These are phyloP conservation scores for Hygrocybe punicea DNA, from an alignment of 768 basidiomycete genomes.

Conservation along the genomic window DNA sequence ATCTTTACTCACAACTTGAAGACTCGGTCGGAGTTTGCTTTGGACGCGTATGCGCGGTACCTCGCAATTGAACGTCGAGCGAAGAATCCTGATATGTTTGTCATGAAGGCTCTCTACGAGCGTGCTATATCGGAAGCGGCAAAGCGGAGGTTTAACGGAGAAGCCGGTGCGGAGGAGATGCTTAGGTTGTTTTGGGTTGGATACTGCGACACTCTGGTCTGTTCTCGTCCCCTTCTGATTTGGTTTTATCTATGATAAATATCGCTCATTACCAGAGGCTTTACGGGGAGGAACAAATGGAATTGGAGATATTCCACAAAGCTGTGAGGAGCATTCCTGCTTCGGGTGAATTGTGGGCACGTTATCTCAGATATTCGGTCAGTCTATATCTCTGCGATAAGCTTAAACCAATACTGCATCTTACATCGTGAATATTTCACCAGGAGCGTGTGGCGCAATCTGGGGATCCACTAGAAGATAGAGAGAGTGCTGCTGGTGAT, in stretches of 20 bases:
- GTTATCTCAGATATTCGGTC: conserved; percentile 71
- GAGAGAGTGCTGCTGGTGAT: conserved; percentile 32
- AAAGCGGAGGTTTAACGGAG: conserved; percentile 50
- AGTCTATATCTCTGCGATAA: conserved; percentile 17
- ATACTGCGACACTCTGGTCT: conserved; percentile 67
- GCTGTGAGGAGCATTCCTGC: conserved; percentile 71
- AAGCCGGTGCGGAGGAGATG: conserved; percentile 53
- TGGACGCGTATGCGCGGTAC: conserved; percentile 62
- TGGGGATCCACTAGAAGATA: conserved; percentile 29
- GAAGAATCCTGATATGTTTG: conserved; percentile 55
- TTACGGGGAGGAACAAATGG: conserved; percentile 40
- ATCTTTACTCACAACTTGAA: conserved; percentile 16
- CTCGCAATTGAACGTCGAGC: conserved; percentile 59
- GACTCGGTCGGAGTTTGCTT: conserved; percentile 42
- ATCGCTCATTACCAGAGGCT: conserved; percentile 38
- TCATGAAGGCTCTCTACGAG: conserved; percentile 62
- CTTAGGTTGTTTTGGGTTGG: conserved; percentile 69
- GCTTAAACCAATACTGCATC: conserved; percentile 1
- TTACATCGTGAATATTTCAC: background rate
- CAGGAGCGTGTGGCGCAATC: conserved; percentile 45
- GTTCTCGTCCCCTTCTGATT: conserved; percentile 17
- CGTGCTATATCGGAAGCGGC: conserved; percentile 74
- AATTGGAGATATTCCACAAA: conserved; percentile 46
- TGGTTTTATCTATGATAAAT: background rate
- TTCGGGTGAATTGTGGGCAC: conserved; percentile 75